Percentiles rank a stretch among this genome's conserved stretches.
Conservation (phyloP, 768 basidiomycete species). For the Ramaria rubella region DNA sequence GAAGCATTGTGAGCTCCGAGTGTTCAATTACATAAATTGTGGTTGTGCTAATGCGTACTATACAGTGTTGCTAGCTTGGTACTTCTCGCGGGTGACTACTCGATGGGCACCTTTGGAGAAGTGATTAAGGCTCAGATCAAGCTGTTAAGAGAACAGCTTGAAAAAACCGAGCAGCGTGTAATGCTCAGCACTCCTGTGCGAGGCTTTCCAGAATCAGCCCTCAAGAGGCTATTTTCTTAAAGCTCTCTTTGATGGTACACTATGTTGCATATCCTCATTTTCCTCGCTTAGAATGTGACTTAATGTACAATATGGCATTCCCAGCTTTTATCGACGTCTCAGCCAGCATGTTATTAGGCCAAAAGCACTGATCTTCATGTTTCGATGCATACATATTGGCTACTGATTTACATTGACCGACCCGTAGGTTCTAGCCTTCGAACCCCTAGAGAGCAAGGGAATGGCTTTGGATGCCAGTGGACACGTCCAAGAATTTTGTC, state of each 20-base stretch:
- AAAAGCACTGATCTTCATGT: too few species aligned
- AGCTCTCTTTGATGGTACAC: not conserved
- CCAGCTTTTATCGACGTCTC: too few species aligned
- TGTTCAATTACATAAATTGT: not conserved
- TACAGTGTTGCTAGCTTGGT: conserved; percentile 69
- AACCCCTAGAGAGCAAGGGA: too few species aligned
- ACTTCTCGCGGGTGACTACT: conserved; percentile 47
- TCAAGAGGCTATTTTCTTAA: not conserved
- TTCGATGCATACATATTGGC: too few species aligned
- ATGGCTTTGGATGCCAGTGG: too few species aligned
- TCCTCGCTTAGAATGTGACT: too few species aligned
- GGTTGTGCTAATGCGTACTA: not conserved
- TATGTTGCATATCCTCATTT: too few species aligned
- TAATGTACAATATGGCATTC: too few species aligned
- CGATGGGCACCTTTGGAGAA: conserved; percentile 39
- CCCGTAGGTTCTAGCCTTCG: too few species aligned
- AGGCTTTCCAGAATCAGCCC: not conserved
- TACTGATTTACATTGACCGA: too few species aligned
- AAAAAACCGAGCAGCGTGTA: conserved; percentile 28
- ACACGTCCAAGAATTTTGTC: too few species aligned
- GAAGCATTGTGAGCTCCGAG: conserved; percentile 66
- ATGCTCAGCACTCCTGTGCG: not conserved
- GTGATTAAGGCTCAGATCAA: conserved; percentile 55
- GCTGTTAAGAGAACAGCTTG: conserved; percentile 58
- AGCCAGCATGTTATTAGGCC: too few species aligned